Conservation (phyloP, 75 land plant genomes). For the Cunninghamia lanceolata region DNA sequence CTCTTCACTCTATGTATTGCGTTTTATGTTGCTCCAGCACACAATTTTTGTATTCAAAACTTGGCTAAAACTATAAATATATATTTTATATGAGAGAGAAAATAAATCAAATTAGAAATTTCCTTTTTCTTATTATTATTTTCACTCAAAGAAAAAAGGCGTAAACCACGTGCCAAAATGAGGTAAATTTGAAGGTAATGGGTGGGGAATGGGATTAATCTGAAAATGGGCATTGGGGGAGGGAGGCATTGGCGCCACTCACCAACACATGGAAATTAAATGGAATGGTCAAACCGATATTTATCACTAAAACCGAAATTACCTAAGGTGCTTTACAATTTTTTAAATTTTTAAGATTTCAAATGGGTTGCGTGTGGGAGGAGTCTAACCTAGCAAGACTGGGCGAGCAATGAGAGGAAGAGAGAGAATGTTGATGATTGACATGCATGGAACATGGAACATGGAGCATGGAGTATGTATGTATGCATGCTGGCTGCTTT, state of each 20-base stretch:
- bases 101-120: background rate
- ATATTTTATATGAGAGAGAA: too few species aligned
- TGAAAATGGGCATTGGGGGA: too few species aligned
- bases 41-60: slow-evolving; percentile 14
- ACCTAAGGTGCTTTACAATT: background rate
- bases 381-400: background rate
- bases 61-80: background rate
- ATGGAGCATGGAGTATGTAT: background rate
- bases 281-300: background rate
- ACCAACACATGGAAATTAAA: too few species aligned
- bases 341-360: background rate
- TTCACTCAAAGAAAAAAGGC: background rate
- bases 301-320: too few species aligned
- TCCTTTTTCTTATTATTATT: background rate
- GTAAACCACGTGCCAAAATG: background rate
- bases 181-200: background rate
- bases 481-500: background rate
- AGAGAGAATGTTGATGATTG: background rate
- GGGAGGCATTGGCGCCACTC: slow-evolving; percentile 7
- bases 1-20: background rate
- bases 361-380: background rate
- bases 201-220: too few species aligned
- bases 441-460: too few species aligned
- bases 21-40: slow-evolving; percentile 7
- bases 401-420: background rate